Percentiles rank a stretch among this genome's conserved stretches.
phyloP scores from a whole-genome alignment of 2,329 filamentous ascomycete genomes.

The Diaporthe ilicicola region DNA sequence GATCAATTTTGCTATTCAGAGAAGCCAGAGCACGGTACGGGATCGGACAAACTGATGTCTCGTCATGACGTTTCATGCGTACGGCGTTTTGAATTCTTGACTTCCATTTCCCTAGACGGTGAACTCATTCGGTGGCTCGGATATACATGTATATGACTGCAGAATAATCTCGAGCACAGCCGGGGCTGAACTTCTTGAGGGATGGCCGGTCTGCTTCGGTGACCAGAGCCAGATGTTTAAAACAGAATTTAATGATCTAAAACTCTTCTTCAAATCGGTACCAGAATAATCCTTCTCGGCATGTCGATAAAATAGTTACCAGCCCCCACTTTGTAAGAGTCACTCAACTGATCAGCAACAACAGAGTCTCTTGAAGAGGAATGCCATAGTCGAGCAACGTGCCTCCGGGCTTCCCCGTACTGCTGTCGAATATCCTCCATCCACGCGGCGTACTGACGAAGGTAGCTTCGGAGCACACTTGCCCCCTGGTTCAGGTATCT shows the following conservation, averaged over 20 bases:
- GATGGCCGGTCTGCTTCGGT: too few relatives aligned
- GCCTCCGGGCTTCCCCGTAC: too few relatives aligned
- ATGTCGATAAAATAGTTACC: neutral
- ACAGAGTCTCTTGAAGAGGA: too few relatives aligned
- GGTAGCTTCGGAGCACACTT: neutral
- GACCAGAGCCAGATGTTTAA: neutral
- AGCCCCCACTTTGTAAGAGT: too few relatives aligned
- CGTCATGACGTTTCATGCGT: neutral
- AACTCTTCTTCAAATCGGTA: neutral
- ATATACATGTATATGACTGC: neutral
- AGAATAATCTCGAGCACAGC: neutral
- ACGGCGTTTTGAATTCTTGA: neutral
- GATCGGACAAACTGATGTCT: neutral
- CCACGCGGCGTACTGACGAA: neutral
- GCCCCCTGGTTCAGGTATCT: neutral
- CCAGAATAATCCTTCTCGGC: neutral
- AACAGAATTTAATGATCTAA: conserved; percentile 3
- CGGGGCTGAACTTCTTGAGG: too few relatives aligned
- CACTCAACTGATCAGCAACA: too few relatives aligned
- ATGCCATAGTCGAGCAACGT: too few relatives aligned
- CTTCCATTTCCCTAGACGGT: neutral
- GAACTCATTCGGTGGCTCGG: neutral
- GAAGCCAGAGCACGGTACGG: neutral
- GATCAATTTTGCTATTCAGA: conserved; percentile 22
- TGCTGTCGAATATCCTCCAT: neutral